Evolutionary conservation across 139 green algal genomes (phyloP), one percentile per base, ranked within the genome.

Genomic region (Micractinium conductrix): DNA sequence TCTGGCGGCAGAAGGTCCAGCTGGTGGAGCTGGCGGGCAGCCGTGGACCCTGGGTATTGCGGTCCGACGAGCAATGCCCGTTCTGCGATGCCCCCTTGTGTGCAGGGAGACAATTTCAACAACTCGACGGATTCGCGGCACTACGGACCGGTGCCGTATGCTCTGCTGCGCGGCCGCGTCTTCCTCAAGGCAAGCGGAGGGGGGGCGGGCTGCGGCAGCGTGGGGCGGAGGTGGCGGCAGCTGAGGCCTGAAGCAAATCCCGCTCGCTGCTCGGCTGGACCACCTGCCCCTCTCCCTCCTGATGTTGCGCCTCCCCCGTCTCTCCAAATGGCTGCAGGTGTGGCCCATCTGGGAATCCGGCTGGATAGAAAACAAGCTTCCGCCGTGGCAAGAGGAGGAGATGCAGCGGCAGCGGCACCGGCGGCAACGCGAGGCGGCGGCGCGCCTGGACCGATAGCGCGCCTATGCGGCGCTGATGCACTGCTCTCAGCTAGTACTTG

Each of bases 61-160:
- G 10, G 8, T 22, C 53, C 53, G 10, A 62, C 26, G 53, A 19
- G 26, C 53, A 19, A 28, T 62, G 53, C 53, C 24, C 8, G n/a
- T n/a, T n/a, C 8, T 62, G 53, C 53, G 53, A 19, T 22, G 53
- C 53, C 26, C 53, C 16, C 48, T 58, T 10, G 12, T 58, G 48
- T 70, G 37, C 76, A 82, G 76, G 94, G 94, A 1, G 94, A 97
- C 86, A 97, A 97, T 84, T 71, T 84, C 4, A 35, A 84, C 50
- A 97, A 97, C 65, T 96, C 92, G 1, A 94, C 91, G 0, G 94
- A 97, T 76, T 94, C 89, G 16, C 78, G 94, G n/a, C 78, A 94
- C 63, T 97, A 97, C 85, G 94, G 94, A 0, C 88, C 94, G 22
- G 94, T 97, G 19, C 94, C 94, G 0, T 89, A 91, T 30, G 89